A percentile compares a stretch with the other conserved stretches of the same genome.
phyloP scores from a whole-genome alignment of 2,329 filamentous ascomycete species.

The Verticillium longisporum region DNA sequence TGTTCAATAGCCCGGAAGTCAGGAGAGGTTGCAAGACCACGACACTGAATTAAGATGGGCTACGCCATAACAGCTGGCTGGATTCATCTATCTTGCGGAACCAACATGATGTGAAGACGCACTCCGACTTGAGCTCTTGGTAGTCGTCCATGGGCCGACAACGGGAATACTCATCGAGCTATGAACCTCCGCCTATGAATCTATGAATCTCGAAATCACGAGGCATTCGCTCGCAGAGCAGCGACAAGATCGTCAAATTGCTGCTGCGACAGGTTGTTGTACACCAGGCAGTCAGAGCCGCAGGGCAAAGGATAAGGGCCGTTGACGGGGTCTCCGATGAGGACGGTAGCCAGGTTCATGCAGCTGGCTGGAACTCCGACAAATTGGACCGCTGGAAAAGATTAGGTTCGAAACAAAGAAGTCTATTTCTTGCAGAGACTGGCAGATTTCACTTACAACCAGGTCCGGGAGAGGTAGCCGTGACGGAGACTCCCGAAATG shows the following conservation, averaged over 20 bases:
- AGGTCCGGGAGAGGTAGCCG: neutral
- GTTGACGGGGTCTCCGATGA: constrained; percentile 8
- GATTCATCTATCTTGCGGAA: no score
- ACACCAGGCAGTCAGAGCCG: constrained; percentile 13
- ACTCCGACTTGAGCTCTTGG: no score
- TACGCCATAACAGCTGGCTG: no score
- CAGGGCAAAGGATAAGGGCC: constrained; percentile 8
- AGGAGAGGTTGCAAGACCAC: no score
- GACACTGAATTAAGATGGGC: no score
- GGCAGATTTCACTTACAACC: neutral
- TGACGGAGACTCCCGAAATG: constrained; percentile 2
- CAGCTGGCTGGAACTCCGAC: constrained; percentile 9
- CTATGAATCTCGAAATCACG: no score
- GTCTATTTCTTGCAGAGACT: neutral
- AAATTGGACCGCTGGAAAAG: constrained; percentile 6
- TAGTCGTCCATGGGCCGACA: no score
- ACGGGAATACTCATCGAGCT: no score
- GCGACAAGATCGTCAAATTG: constrained; percentile 18
- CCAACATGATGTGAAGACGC: no score
- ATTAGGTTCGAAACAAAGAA: neutral
- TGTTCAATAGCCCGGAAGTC: no score
- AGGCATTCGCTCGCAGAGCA: no score
- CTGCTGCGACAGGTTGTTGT: constrained; percentile 8
- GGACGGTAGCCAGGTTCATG: constrained; percentile 14
- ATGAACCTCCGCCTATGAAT: no score